Conservation (phyloP, 768 basidiomycete species). For the Strobilomyces confusus region DNA sequence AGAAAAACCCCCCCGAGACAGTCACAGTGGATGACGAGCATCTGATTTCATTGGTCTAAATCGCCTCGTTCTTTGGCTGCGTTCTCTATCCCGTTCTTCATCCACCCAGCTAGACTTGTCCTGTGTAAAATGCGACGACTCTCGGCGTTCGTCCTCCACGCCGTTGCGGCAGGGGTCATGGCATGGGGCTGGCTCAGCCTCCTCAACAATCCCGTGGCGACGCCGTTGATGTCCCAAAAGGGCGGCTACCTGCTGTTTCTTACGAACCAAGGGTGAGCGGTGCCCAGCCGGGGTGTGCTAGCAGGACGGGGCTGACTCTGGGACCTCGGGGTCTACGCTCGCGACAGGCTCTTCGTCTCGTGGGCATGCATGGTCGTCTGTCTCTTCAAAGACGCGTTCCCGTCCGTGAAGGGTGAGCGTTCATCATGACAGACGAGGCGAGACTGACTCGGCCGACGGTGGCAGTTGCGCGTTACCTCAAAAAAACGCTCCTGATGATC, state of each 20-base stretch:
- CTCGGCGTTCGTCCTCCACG: conserved; percentile 30
- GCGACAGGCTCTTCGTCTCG: conserved; percentile 30
- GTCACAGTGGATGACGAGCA: background rate
- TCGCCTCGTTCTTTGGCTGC: no score
- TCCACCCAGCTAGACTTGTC: no score
- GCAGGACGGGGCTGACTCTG: background rate
- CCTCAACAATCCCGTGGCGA: conserved; percentile 12
- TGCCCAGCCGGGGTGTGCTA: no score
- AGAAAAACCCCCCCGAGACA: background rate
- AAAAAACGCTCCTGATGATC: conserved; percentile 59
- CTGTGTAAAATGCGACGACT: conserved; percentile 37
- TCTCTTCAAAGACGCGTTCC: conserved; percentile 38
- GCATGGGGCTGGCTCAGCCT: conserved; percentile 33
- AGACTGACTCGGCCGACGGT: background rate
- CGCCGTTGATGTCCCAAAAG: conserved; percentile 39
- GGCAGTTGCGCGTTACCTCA: conserved; percentile 37
- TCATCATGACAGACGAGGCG: background rate
- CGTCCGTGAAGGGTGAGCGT: conserved; percentile 33
- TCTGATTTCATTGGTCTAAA: no score
- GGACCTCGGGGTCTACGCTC: background rate
- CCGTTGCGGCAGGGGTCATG: conserved; percentile 32
- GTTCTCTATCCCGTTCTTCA: no score
- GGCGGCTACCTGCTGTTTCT: conserved; percentile 71
- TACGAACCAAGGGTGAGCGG: conserved; percentile 65
- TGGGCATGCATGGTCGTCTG: conserved; percentile 40